Evolutionary conservation across 306 rosid genomes (phyloP).

Genomic region (Acacia confusa): DNA sequence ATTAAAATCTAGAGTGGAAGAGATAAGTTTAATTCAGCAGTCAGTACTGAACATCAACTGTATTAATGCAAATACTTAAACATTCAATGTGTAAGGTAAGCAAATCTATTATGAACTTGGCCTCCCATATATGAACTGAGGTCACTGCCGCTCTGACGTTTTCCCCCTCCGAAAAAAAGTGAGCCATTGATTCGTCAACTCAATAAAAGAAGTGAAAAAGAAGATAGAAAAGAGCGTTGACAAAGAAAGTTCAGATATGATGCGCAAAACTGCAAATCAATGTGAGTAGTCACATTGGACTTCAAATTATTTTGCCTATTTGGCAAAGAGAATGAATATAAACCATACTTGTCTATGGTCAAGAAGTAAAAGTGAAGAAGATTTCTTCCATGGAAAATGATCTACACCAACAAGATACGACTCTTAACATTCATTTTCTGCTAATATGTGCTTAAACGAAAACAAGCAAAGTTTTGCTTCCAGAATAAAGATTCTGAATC

Average conservation of each 20-base stretch:
- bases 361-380: neutral
- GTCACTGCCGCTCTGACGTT: neutral
- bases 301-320: neutral
- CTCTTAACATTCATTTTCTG: neutral
- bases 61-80: conserved; percentile 2
- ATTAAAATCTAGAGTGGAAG: neutral
- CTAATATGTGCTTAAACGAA: neutral
- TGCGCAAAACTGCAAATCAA: neutral
- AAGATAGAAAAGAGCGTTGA: neutral
- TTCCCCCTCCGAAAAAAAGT: neutral
- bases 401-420: neutral
- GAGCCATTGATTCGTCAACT: neutral
- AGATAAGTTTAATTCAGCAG: conserved; percentile 4
- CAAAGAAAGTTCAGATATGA: neutral
- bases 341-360: neutral
- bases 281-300: neutral
- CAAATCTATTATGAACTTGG: conserved; percentile 8
- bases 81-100: conserved; percentile 23
- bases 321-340: neutral
- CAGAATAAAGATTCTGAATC: neutral
- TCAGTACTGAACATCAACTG: neutral
- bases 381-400: neutral
- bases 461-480: conserved; percentile 1
- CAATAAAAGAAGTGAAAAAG: conserved; percentile 3
- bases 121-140: neutral